Percentiles rank a stretch among this genome's conserved stretches.
These are phyloP conservation scores for Paxillus rubicundulus DNA, from an alignment of 768 basidiomycete genomes.

Conservation along the genomic window DNA sequence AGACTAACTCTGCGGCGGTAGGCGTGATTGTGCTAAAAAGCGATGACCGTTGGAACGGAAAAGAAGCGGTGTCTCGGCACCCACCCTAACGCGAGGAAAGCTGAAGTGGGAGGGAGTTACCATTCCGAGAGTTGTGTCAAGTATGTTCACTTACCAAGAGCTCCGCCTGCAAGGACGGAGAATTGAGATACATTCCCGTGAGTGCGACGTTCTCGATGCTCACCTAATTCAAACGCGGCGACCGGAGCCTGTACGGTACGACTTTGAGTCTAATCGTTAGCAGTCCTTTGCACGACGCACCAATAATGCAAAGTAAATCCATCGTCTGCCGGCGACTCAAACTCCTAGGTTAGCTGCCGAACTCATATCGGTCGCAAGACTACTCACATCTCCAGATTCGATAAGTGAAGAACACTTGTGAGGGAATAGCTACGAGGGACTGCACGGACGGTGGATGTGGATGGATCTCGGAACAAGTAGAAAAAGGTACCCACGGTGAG, in stretches of 20 bases:
- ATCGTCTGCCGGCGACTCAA: neutral
- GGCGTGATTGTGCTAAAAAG: slow-evolving; percentile 1
- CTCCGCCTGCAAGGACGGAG: neutral
- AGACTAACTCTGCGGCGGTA: neutral
- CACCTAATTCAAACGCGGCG: slow-evolving; percentile 5
- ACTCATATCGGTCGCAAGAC: too few relatives aligned
- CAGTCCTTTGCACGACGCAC: neutral
- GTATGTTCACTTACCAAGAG: neutral
- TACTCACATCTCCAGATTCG: too few relatives aligned
- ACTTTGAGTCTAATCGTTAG: neutral
- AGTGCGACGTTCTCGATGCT: neutral
- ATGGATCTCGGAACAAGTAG: too few relatives aligned
- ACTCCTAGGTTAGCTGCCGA: too few relatives aligned
- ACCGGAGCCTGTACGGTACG: slow-evolving; percentile 1
- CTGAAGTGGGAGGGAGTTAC: neutral
- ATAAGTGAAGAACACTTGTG: too few relatives aligned
- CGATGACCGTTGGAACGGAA: neutral
- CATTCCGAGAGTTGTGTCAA: too few relatives aligned
- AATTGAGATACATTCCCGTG: neutral
- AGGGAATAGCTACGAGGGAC: too few relatives aligned
- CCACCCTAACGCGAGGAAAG: slow-evolving; percentile 4
- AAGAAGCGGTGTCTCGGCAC: neutral
- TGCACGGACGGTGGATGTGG: too few relatives aligned
- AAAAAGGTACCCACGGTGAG: too few relatives aligned
- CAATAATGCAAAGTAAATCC: slow-evolving; percentile 7